Evolutionary conservation across 805 yeast species (phyloP).

Genomic region (Torulaspora franciscae): DNA sequence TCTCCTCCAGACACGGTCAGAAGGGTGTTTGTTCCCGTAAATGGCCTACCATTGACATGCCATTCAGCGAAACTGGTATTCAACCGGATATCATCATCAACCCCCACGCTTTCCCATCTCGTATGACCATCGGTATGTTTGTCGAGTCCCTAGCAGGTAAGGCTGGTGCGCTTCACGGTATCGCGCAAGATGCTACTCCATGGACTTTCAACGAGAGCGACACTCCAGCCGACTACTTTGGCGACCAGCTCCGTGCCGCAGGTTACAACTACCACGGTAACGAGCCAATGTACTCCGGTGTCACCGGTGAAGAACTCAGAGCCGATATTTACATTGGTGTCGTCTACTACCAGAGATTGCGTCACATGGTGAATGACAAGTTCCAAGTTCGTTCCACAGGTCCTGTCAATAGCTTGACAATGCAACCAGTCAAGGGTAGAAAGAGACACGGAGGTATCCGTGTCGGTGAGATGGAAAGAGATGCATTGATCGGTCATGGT

Average conservation of each 20-base stretch:
- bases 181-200: conserved; percentile 96
- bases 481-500: conserved; percentile 97
- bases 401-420: conserved; percentile 91
- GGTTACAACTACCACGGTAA: conserved; percentile 98
- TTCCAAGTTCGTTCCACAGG: conserved; percentile 99
- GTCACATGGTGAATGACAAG: conserved; percentile 99
- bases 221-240: conserved; percentile 96
- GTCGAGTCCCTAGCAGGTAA: conserved; percentile 98
- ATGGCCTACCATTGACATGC: conserved; percentile 97
- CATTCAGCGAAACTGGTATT: conserved; percentile 92
- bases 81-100: conserved; percentile 97
- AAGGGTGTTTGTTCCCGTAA: conserved; percentile 98
- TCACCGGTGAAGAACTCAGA: conserved; percentile 94
- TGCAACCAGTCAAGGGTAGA: conserved; percentile 99
- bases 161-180: conserved; percentile 96
- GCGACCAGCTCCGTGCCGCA: conserved; percentile 79
- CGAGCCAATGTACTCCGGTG: conserved; percentile 98
- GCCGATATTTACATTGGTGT: conserved; percentile 96
- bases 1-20: conserved; percentile 96
- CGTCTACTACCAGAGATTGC: conserved; percentile 94
- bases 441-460: conserved; percentile 99
- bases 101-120: conserved; percentile 99
- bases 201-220: conserved; percentile 89
- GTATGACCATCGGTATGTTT: conserved; percentile 99
- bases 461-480: conserved; percentile 99